Evolutionary conservation across 2,329 filamentous ascomycete genomes (phyloP), one percentile per base, ranked within the genome.

Genomic region (Colletotrichum endophyticum): DNA sequence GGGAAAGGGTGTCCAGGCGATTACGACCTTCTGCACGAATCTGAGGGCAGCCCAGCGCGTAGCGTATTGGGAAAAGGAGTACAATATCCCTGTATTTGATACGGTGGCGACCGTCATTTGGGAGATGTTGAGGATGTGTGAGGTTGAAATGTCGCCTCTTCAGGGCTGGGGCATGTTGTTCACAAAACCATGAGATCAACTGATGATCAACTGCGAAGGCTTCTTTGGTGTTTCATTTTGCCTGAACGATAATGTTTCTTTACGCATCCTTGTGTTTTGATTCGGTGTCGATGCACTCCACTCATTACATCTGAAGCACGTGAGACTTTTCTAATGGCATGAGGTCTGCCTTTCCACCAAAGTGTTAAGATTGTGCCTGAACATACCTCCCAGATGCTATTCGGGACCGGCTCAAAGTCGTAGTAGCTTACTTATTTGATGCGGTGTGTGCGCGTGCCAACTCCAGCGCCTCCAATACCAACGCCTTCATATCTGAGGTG

Each of bases 1-100:
- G 56, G 78, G 80, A 19, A 77, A 81, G 6, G 76, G 71, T 5
- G 78, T 82, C 2, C 75, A 84, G 70, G 84, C 83, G 3, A 79
- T 87, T 2, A 83, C 83, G 9, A 85, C 85, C 3, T 87, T 87
- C 78, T 88, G 86, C 79, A 88, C 86, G 16, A 88, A 88, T 78
- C 78, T 87, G 34, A 79, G 79, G 15, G 86, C 85, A 5, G 86
- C 86, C 8, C 84, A 86, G 71, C 79, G 83, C 9, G 85, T 82
- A 3, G 78, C 75, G 12, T 44, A 80, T 19, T 88, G 86, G 87
- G 87, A 88, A 77, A 68, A 63, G 19, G 79, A 81, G 74, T 75
- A 85, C 71, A 80, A 80, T 2, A 64, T 87, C 5, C 79, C 81
- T 5, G 84, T 88, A 7, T 81, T 87, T 25, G 87, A 88, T 80